These are phyloP conservation scores for Vigna hirtella DNA, from an alignment of 306 rosid species.

Conservation along the genomic window DNA sequence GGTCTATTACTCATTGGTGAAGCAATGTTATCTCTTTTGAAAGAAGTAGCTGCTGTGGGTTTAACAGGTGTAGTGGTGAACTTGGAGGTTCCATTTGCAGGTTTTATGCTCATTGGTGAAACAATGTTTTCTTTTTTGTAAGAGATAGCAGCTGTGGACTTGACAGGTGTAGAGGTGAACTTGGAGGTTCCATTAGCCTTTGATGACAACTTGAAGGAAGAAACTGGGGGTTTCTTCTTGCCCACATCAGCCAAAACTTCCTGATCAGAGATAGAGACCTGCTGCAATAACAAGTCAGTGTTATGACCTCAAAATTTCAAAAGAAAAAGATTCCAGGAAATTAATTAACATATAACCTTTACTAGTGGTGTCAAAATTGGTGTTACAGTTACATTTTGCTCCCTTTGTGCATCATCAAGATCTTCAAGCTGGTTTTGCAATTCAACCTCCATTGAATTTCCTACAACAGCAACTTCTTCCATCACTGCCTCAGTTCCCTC, in stretches of 20 bases:
- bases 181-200: conserved; percentile 52
- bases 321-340: background rate
- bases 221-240: conserved; percentile 60
- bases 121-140: conserved; percentile 49
- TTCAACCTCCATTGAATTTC: conserved; percentile 52
- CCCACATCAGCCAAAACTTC: conserved; percentile 47
- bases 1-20: conserved; percentile 65
- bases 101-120: conserved; percentile 64
- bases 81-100: conserved; percentile 46
- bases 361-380: conserved; percentile 50
- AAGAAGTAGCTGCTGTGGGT: conserved; percentile 47
- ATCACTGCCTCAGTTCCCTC: conserved; percentile 44
- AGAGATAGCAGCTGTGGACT: conserved; percentile 48
- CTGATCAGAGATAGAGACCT: conserved; percentile 44
- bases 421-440: conserved; percentile 46
- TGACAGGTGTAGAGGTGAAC: conserved; percentile 63
- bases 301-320: conserved; percentile 21
- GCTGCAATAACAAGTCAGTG: conserved; percentile 46
- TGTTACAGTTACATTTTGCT: conserved; percentile 46
- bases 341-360: conserved; percentile 52
- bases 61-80: conserved; percentile 64
- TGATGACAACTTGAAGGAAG: conserved; percentile 54
- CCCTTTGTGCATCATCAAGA: conserved; percentile 43
- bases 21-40: conserved; percentile 49
- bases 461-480: conserved; percentile 43